Base-by-base conservation (phyloP, 2,329 filamentous ascomycete genomes). In the Cyphellophora europaea region DNA sequence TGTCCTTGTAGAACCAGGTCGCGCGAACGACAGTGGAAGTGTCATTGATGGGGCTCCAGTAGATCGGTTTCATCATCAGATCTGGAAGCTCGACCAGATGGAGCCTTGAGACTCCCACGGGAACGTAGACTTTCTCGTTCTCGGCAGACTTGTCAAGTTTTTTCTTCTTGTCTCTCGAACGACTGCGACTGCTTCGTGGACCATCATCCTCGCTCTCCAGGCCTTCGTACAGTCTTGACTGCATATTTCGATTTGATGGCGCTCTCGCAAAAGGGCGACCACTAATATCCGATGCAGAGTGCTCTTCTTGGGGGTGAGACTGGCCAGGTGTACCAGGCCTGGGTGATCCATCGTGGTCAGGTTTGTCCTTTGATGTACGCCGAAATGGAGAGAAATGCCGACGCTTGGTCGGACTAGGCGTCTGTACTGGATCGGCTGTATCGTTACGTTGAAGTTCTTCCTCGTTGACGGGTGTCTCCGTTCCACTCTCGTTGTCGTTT, bases 1-100 rank as follows among this genome's bases (percentile, higher is more conserved):
- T 89, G 53, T 95, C 88, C 62, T 82, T 82, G 59, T 96, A 96
- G 56, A 98, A 98, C 91, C 91, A 98, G 1, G 89, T 96, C 1
- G 83, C 87, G 45, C 91, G 72, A 38, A 82, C 71, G 2, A 96
- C 87, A 21, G 78, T 69, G 5, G 85, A 81, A 19, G 93, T 74
- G 52, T 96, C 91, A 50, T 93, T 87, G 19, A 96, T 72, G 5
- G 91, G 89, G 12, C 82, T 88, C 91, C 91, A 98, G 55, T 98
- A 98, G 40, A 96, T 95, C 0, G 91, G 91, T 56, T 88, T 85
- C 87, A 98, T 93, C 51, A 84, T 71, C 19, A 93, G 62, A 35
- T 73, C 73, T 14, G 89, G 87, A 48, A 96, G 68, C 38, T 83
- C 78, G 2, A 96, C 89, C 51, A 88, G 74, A 54, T 98, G 89